Base-by-base conservation (phyloP, 2,329 filamentous ascomycete species). In the Helotiales sp. region DNA sequence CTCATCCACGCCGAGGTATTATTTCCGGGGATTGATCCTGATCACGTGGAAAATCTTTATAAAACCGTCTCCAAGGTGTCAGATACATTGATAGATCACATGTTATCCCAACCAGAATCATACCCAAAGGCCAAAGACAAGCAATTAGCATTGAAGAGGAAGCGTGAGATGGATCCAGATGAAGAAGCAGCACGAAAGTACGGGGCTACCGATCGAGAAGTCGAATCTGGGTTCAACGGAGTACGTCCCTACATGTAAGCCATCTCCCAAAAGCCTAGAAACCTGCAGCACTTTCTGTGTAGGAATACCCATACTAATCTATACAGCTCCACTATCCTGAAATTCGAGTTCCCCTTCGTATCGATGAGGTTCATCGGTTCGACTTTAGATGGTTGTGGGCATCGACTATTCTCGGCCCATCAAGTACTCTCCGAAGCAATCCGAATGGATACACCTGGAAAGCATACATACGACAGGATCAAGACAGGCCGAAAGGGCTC, bases 21-120 rank as follows among this genome's bases (percentile, higher is more conserved):
- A 8, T 80, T 81, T 54, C 79, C 79, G 8, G 77, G 76, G 49
- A 77, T 81, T 38, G 74, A 74, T 54, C 72, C 68, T 22, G 66
- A 73, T 10, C 73, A 77, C 63, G 72, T 80, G 22, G 63, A 62
- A 10, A 63, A 67, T 15, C 64, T 79, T n/a, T 77, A 74, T 57
- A 60, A 70, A 22, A 63, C 58, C 29, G 47, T 65, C 12, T 55
- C 55, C 9, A 30, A 62, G 25, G 59, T 65, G 10, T 65, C 67
- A 7, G 62, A 65, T 15, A 66, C 67, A 53, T 64, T 70, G n/a
- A 65, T 72, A 31, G 64, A 70, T 34, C 62, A 70, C n/a, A 69
- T 81, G 25, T 69, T 79, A 17, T 71, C 76, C 15, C 69, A 75
- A 40, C n/a, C n/a, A 72, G 79, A 44, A 73, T 74, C 52, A 4